Percentiles rank a stretch among this genome's conserved stretches.
These are phyloP conservation scores for Lipomyces mesembrius DNA, from an alignment of 805 yeast species.

Conservation along the genomic window DNA sequence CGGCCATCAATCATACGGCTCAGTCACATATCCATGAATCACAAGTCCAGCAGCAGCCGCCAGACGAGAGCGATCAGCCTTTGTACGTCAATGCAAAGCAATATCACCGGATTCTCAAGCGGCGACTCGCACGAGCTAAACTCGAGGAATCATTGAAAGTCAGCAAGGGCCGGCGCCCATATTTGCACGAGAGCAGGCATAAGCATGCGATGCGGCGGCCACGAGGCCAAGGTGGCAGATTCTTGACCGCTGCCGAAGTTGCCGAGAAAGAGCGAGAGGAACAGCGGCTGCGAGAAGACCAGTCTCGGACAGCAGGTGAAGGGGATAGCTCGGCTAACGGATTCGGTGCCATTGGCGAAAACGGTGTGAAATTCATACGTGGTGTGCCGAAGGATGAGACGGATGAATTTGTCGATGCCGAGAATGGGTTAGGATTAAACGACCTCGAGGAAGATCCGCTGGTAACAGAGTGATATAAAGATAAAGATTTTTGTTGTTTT, in stretches of 20 bases:
- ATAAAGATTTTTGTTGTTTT: background rate
- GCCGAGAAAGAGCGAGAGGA: constrained; percentile 59
- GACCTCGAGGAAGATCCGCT: background rate
- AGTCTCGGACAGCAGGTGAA: background rate
- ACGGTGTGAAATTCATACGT: background rate
- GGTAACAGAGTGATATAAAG: background rate
- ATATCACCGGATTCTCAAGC: constrained; percentile 88
- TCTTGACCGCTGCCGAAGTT: constrained; percentile 87
- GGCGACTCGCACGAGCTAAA: constrained; percentile 92
- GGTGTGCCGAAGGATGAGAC: background rate
- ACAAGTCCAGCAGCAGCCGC: constrained; percentile 9
- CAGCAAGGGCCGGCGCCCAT: constrained; percentile 82
- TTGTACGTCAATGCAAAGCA: constrained; percentile 98
- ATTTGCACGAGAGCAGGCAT: constrained; percentile 94
- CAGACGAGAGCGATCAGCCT: constrained; percentile 69
- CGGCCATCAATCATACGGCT: background rate
- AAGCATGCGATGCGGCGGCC: constrained; percentile 99
- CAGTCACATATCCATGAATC: constrained; percentile 10
- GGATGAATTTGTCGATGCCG: background rate
- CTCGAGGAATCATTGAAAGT: constrained; percentile 73
- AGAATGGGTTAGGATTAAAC: background rate
- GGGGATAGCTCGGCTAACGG: background rate
- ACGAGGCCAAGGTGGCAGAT: constrained; percentile 98
- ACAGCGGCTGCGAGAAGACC: constrained; percentile 2
- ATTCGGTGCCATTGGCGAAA: background rate